Conservation (phyloP, 2,329 filamentous ascomycete genomes). For the Aureobasidium sp. region DNA sequence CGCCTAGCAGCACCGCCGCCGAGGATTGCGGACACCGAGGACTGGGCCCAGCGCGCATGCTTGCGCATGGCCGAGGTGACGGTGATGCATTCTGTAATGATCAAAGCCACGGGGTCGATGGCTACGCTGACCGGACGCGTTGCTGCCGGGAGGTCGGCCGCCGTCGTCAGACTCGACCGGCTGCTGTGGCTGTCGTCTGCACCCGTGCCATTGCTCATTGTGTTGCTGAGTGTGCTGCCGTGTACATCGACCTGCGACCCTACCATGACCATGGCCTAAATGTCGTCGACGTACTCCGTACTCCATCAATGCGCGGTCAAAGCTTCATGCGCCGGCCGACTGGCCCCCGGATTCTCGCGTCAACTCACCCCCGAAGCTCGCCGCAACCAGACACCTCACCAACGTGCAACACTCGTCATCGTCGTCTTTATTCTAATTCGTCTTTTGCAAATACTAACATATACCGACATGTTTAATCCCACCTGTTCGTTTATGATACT, state of each 20-base stretch:
- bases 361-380: not conserved
- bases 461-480: slow-evolving; percentile 6
- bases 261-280: not conserved
- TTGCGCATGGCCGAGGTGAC: slow-evolving; percentile 98
- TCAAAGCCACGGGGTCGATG: slow-evolving; percentile 47
- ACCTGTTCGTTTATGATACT: not conserved
- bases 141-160: not conserved
- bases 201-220: slow-evolving; percentile 12
- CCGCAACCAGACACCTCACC: not conserved
- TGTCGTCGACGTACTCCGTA: not conserved
- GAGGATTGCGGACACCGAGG: slow-evolving; percentile 90
- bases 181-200: slow-evolving; percentile 1
- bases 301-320: slow-evolving; percentile 6
- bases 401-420: not conserved
- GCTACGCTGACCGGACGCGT: slow-evolving; percentile 25
- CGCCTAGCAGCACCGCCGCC: slow-evolving; percentile 51
- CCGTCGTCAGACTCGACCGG: not conserved
- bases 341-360: slow-evolving; percentile 1
- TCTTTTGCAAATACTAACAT: slow-evolving; percentile 6
- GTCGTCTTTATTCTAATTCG: not conserved
- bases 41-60: slow-evolving; percentile 90
- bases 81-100: slow-evolving; percentile 97
- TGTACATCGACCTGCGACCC: not conserved
- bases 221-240: not conserved
- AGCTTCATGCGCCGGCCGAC: not conserved